These are phyloP conservation scores for Penicillium sp. DNA, from an alignment of 2,329 filamentous ascomycete species.

Conservation along the genomic window DNA sequence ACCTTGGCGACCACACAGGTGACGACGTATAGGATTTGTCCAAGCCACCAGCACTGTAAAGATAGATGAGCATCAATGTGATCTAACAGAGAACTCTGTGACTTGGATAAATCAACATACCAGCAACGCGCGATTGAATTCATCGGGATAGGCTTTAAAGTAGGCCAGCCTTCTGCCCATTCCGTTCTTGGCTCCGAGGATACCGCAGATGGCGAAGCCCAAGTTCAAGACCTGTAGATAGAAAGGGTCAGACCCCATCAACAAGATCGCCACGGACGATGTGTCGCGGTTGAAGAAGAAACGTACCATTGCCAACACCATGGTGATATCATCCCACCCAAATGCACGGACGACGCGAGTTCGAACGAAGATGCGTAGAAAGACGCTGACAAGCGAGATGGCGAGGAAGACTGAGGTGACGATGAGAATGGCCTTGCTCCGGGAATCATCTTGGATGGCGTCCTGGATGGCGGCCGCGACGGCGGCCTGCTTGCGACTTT, in stretches of 20 bases:
- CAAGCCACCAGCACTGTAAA: constrained; percentile 52
- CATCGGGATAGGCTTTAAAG: constrained; percentile 21
- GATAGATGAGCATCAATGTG: constrained; percentile 3
- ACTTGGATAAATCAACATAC: constrained; percentile 16
- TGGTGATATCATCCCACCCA: constrained; percentile 40
- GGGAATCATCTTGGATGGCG: constrained; percentile 14
- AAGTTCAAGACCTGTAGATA: constrained; percentile 29
- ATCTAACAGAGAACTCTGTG: too few species aligned
- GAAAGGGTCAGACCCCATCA: neutral
- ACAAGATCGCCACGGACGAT: too few species aligned
- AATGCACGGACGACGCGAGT: constrained; percentile 43
- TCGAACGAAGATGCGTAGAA: constrained; percentile 48
- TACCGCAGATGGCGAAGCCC: constrained; percentile 31
- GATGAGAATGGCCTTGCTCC: constrained; percentile 25
- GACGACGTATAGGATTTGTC: constrained; percentile 56
- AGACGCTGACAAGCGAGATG: constrained; percentile 43
- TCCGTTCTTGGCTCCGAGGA: constrained; percentile 30
- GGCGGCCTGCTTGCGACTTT: constrained; percentile 1
- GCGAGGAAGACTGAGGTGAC: constrained; percentile 44
- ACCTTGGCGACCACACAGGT: constrained; percentile 53
- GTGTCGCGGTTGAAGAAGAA: neutral
- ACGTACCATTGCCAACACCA: constrained; percentile 37
- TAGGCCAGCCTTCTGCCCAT: constrained; percentile 26
- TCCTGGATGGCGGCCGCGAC: neutral
- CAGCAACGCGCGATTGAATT: constrained; percentile 28